Conservation (phyloP, 1,139 yeast species). For the Hemisphaericaspora lyxosophila region DNA sequence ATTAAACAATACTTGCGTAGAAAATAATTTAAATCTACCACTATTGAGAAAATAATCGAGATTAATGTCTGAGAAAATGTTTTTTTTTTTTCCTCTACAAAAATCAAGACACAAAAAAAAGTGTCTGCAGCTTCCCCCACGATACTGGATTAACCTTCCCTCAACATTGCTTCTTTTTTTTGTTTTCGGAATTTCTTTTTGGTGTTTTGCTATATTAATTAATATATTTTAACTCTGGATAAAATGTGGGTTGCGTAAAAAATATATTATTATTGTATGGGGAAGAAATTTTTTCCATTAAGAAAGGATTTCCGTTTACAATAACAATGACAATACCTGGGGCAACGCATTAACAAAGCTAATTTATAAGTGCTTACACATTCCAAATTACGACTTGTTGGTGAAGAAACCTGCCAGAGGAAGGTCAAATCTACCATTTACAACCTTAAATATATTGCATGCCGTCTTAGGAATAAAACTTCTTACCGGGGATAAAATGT, state of each 20-base stretch:
- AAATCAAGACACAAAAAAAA: constrained; percentile 3
- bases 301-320: no score
- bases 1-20: not conserved
- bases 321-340: no score
- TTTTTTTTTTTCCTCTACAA: no score
- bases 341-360: no score
- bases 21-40: not conserved
- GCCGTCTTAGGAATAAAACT: no score
- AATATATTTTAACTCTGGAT: not conserved
- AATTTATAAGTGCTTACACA: not conserved
- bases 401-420: no score
- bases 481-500: no score
- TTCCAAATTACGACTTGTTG: no score
- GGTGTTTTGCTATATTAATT: not conserved
- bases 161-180: not conserved
- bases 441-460: no score
- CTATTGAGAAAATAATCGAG: not conserved
- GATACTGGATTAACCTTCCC: constrained; percentile 6
- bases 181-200: constrained; percentile 7
- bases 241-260: not conserved
- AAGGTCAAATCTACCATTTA: no score
- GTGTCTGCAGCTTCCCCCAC: constrained; percentile 5
- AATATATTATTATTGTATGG: constrained; percentile 3
- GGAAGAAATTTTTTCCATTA: constrained; percentile 3
- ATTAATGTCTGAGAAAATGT: not conserved